Percentiles rank a stretch among this genome's conserved stretches.
Evolutionary conservation across 345 rosid species (phyloP).

Genomic region (Moricandia arvensis): DNA sequence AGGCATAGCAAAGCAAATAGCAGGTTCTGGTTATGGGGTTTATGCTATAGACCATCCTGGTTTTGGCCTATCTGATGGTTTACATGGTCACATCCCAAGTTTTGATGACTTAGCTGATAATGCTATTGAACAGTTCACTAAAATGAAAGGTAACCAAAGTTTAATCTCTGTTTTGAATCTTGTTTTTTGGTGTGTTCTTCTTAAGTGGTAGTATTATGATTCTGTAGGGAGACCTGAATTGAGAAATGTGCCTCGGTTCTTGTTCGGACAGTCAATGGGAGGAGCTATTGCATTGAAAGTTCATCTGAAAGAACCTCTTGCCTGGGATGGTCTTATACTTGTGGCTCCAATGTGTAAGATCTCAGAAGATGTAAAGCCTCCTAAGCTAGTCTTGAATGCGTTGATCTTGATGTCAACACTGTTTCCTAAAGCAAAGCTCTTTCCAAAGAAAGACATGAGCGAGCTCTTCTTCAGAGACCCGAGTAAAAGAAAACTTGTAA

Average conservation of each 20-base stretch:
- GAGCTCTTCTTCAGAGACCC: constrained; percentile 70
- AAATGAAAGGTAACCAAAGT: constrained; percentile 66
- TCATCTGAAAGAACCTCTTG: constrained; percentile 71
- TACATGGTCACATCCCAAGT: constrained; percentile 80
- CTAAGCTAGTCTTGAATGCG: constrained; percentile 53
- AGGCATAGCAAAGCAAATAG: constrained; percentile 81
- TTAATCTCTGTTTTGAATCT: background rate
- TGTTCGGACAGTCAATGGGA: constrained; percentile 96
- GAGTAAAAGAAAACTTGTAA: constrained; percentile 68
- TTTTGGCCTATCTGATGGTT: constrained; percentile 87
- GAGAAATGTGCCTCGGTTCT: constrained; percentile 65
- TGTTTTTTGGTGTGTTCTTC: background rate
- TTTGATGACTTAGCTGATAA: constrained; percentile 73
- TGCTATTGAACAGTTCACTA: constrained; percentile 64
- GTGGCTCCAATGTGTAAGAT: constrained; percentile 99
- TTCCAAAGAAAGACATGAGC: constrained; percentile 66
- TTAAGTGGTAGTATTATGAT: constrained; percentile 13
- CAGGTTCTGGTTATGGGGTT: constrained; percentile 68
- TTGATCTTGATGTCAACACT: constrained; percentile 53
- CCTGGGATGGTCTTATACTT: constrained; percentile 90
- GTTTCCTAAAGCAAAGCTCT: constrained; percentile 84
- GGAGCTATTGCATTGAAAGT: constrained; percentile 88
- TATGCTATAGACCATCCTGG: constrained; percentile 95
- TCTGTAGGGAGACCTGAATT: constrained; percentile 64
- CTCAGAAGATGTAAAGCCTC: constrained; percentile 74